Evolutionary conservation across 1,284 basidiomycete genomes (phyloP).

Genomic region (Meira nashicola): DNA sequence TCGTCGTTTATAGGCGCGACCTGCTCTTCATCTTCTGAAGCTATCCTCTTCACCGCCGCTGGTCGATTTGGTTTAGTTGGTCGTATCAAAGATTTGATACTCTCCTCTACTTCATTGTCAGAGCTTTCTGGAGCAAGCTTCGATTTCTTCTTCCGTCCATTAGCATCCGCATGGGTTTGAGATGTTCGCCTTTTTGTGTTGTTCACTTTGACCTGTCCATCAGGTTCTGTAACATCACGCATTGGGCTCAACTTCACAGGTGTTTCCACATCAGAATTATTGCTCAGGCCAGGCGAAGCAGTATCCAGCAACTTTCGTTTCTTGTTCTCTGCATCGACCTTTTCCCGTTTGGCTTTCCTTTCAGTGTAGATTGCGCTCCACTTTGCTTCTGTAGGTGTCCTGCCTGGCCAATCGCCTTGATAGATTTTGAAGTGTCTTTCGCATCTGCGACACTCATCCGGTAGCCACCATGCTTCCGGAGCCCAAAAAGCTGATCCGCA

Average conservation of each 20-base stretch:
- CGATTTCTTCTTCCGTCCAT: conserved; percentile 12
- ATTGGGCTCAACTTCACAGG: conserved; percentile 27
- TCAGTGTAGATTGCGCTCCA: conserved; percentile 13
- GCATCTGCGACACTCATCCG: conserved; percentile 49
- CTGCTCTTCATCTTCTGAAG: background rate
- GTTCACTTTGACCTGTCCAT: background rate
- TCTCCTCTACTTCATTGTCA: conserved; percentile 20
- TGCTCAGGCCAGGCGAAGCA: conserved; percentile 5
- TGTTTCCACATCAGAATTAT: conserved; percentile 7
- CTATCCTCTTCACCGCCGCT: background rate
- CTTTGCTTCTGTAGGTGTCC: conserved; percentile 15
- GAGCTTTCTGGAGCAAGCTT: conserved; percentile 15
- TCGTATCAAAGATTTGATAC: background rate
- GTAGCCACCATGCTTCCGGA: conserved; percentile 50
- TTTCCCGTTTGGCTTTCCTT: conserved; percentile 9
- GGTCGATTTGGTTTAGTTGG: background rate
- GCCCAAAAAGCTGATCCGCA: conserved; percentile 46
- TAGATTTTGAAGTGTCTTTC: conserved; percentile 51
- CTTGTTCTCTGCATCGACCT: background rate
- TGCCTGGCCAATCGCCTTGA: conserved; percentile 48
- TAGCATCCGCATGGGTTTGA: background rate
- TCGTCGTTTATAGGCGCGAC: background rate
- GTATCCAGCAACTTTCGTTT: conserved; percentile 1
- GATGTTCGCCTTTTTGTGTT: background rate
- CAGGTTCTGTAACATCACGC: conserved; percentile 11